A percentile compares a stretch with the other conserved stretches of the same genome.
Conservation (phyloP, 2,329 filamentous ascomycete species). For the Aspergillus ochraceoroseus region DNA sequence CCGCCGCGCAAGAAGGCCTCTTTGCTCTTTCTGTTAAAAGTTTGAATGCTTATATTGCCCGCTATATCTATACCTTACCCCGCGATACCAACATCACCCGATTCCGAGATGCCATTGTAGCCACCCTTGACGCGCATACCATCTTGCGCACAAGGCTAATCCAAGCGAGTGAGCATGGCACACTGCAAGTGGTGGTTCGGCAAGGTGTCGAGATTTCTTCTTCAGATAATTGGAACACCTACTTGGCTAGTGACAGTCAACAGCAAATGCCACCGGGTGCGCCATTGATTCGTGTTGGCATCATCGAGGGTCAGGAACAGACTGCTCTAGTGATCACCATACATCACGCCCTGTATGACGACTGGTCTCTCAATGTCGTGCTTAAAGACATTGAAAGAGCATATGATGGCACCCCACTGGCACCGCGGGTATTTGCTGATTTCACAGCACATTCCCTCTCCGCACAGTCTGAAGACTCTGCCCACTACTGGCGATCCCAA, state of each 20-base stretch:
- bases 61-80: too few relatives aligned
- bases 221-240: too few relatives aligned
- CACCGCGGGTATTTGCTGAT: too few relatives aligned
- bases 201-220: too few relatives aligned
- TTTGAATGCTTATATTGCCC: slow-evolving; percentile 12
- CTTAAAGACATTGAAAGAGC: too few relatives aligned
- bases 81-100: slow-evolving; percentile 7
- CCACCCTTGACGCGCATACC: slow-evolving; percentile 17
- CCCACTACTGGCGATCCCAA: too few relatives aligned
- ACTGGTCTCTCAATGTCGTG: slow-evolving; percentile 29
- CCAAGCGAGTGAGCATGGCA: neutral
- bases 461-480: too few relatives aligned
- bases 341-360: slow-evolving; percentile 46
- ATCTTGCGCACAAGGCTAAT: slow-evolving; percentile 7
- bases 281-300: too few relatives aligned
- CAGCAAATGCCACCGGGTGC: neutral
- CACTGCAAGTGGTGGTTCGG: slow-evolving; percentile 6
- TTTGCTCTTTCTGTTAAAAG: slow-evolving; percentile 20
- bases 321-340: slow-evolving; percentile 35
- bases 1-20: slow-evolving; percentile 25
- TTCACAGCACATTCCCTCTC: too few relatives aligned
- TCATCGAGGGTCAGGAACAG: too few relatives aligned
- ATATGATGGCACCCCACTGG: too few relatives aligned
- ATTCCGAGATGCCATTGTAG: slow-evolving; percentile 10
- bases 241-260: neutral